Conservation (phyloP, 768 basidiomycete species). For the Boletellus ananas region DNA sequence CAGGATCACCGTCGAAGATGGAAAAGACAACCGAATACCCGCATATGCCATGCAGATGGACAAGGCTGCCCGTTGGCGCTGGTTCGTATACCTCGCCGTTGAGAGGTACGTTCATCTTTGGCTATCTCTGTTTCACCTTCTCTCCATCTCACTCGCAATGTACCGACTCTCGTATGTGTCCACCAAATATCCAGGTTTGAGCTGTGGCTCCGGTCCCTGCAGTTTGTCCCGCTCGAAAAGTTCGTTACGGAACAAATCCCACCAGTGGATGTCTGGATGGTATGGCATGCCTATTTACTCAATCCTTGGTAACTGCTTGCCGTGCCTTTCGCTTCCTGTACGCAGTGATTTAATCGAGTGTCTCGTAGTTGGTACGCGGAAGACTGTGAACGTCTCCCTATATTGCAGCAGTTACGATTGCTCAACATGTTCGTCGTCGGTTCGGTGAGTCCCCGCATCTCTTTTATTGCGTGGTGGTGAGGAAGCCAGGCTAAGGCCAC, state of each 20-base stretch:
- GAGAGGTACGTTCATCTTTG: conserved; percentile 28
- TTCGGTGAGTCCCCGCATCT: conserved; percentile 22
- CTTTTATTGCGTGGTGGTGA: background rate
- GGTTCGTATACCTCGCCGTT: conserved; percentile 39
- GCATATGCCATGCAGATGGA: conserved; percentile 22
- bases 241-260: conserved; percentile 29
- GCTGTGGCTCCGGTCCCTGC: conserved; percentile 29
- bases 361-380: conserved; percentile 29
- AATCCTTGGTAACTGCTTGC: conserved; percentile 29
- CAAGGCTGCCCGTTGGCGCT: conserved; percentile 32
- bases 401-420: conserved; percentile 23
- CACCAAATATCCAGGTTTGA: conserved; percentile 28
- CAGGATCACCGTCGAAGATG: conserved; percentile 25
- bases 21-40: conserved; percentile 28
- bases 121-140: background rate
- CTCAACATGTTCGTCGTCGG: conserved; percentile 28
- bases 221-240: conserved; percentile 22
- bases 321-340: background rate
- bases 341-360: background rate
- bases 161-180: background rate
- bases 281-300: conserved; percentile 42
- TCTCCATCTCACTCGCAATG: background rate
- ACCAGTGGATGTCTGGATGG: conserved; percentile 40
- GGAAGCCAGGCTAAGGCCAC: background rate
- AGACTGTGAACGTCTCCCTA: conserved; percentile 30